Evolutionary conservation across 75 land plant genomes (phyloP).

Genomic region (Gnetum montanum): DNA sequence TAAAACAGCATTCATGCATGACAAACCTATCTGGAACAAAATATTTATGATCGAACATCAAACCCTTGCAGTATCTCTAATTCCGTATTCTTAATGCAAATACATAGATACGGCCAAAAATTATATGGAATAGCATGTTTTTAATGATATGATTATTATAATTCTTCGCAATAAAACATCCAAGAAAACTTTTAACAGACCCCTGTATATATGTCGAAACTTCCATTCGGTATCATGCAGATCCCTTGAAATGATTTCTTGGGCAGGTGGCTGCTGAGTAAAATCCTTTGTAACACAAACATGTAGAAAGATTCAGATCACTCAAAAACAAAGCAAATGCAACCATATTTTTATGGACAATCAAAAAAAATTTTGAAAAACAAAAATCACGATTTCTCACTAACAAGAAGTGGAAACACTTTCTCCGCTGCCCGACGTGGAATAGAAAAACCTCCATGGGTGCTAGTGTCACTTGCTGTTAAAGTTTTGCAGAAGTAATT

Average conservation of each 20-base stretch:
- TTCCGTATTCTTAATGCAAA: too few relatives aligned
- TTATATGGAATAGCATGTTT: too few relatives aligned
- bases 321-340: too few relatives aligned
- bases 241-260: constrained; percentile 68
- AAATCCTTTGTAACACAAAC: constrained; percentile 38
- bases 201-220: constrained; percentile 67
- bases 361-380: too few relatives aligned
- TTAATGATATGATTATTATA: background rate
- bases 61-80: too few relatives aligned
- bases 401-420: constrained; percentile 49
- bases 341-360: too few relatives aligned
- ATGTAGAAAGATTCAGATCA: too few relatives aligned
- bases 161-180: background rate
- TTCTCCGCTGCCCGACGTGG: constrained; percentile 85
- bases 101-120: too few relatives aligned
- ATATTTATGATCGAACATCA: too few relatives aligned
- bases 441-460: constrained; percentile 77
- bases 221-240: constrained; percentile 71
- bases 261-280: constrained; percentile 63
- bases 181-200: constrained; percentile 3
- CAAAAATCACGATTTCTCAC: constrained; percentile 1
- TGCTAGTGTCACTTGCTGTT: constrained; percentile 72
- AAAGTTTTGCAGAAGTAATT: constrained; percentile 65
- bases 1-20: too few relatives aligned
- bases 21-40: too few relatives aligned